phyloP scores from a whole-genome alignment of 257 asterid genomes.

The Solanum pimpinellifolium region DNA sequence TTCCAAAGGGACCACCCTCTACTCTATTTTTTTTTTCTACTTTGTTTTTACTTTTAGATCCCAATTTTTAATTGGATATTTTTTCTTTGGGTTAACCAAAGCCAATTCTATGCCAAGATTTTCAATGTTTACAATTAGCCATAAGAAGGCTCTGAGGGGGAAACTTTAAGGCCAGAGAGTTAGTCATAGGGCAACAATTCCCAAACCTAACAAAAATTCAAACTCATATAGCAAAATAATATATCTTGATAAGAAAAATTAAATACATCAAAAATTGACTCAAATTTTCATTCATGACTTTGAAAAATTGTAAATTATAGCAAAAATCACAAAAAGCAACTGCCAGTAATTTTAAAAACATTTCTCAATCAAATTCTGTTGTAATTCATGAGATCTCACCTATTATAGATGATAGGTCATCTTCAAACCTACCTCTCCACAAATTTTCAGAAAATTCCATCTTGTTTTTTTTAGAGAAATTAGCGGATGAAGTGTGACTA shows the following conservation, averaged over 20 bases:
- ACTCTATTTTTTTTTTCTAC: neutral
- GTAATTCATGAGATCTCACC: neutral
- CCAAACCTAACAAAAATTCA: no score
- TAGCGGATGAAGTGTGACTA: neutral
- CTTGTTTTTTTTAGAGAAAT: neutral
- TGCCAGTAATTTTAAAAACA: neutral
- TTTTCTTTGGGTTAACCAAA: neutral
- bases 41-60: slow-evolving; percentile 2
- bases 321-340: neutral
- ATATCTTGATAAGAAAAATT: no score
- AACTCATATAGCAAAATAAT: no score
- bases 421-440: neutral
- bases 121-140: no score
- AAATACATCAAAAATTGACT: no score
- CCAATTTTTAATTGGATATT: slow-evolving; percentile 21
- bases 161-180: no score
- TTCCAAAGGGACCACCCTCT: slow-evolving; percentile 14
- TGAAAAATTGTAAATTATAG: neutral
- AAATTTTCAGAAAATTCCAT: neutral
- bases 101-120: no score
- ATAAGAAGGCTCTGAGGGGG: no score
- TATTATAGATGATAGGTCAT: no score
- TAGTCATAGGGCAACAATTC: no score
- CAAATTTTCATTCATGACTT: no score
- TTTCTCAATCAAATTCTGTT: neutral